These are phyloP conservation scores for Ehretia macrophylla DNA, from an alignment of 257 asterid genomes.

Conservation along the genomic window DNA sequence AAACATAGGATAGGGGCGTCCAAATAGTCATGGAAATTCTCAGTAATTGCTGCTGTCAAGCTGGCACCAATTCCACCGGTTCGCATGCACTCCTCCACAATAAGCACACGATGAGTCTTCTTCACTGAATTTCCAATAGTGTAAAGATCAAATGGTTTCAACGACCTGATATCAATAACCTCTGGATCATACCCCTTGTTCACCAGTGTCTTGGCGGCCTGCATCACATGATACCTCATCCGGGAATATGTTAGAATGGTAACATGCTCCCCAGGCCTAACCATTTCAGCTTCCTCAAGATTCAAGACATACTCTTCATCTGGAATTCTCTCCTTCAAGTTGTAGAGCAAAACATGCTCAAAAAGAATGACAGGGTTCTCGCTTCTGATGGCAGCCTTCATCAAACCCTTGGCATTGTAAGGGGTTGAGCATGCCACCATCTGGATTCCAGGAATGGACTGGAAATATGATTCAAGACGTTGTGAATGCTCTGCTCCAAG, in stretches of 20 bases:
- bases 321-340: constrained; percentile 77
- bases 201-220: constrained; percentile 71
- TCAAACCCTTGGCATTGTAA: constrained; percentile 74
- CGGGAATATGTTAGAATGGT: constrained; percentile 77
- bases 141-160: constrained; percentile 78
- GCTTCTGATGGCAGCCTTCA: constrained; percentile 81
- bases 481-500: constrained; percentile 94
- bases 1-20: constrained; percentile 74
- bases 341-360: constrained; percentile 79
- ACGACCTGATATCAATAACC: constrained; percentile 76
- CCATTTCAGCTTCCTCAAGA: constrained; percentile 90
- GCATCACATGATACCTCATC: constrained; percentile 93
- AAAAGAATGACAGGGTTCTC: constrained; percentile 77
- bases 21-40: constrained; percentile 67
- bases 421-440: constrained; percentile 90
- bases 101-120: constrained; percentile 71
- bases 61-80: constrained; percentile 90
- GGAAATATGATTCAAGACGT: constrained; percentile 79
- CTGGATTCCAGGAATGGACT: constrained; percentile 78
- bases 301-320: constrained; percentile 62
- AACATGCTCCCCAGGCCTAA: constrained; percentile 70
- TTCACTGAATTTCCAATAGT: constrained; percentile 75
- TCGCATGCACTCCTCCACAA: constrained; percentile 92
- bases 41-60: constrained; percentile 68
- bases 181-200: constrained; percentile 81